Evolutionary conservation across 352 stramenopile genomes (phyloP), one percentile per base, ranked within the genome.

Genomic region (Thraustochytrium sp.): DNA sequence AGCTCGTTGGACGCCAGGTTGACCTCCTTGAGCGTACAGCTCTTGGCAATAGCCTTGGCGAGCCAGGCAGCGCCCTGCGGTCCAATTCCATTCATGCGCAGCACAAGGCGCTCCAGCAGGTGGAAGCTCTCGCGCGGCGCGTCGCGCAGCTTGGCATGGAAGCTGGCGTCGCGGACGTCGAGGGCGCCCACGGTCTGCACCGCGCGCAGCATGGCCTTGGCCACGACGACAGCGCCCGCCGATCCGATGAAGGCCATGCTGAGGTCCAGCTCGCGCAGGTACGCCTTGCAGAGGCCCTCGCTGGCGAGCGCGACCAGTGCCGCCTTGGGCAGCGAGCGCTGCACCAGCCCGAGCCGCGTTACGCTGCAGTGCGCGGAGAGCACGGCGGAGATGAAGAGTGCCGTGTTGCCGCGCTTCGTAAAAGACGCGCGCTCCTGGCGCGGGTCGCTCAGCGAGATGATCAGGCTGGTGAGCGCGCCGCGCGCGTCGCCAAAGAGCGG

Each of bases 191-290:
- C 18, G 23, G 18, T 8, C 37, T 38, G 8, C 3, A 46, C 5
- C 11, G 68, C 68, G 31, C 31, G 31, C n/a, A 80, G 42, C 31
- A 80, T 42, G 29, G 68, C 68, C 42, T 63, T 68, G n/a, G 48
- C 42, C 34, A 80, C 9, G 8, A 48, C 26, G 8, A 51, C 53
- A 13, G 68, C 68, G 29, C 68, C 68, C 34, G 11, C 21, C 8
- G 34, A 55, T 1, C 68, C 68, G 26, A 80, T 80, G 31, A 80
- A 80, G 46, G 68, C 68, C 68, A 80, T 80, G 53, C 68, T 80
- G 3, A 80, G 34, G 29, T 80, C 46, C n/a, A 80, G 44, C 13
- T 51, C 68, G 23, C 48, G 48, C 23, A 80, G 31, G 21, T 48
- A 72, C 34, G 48, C 48, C 31, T 61, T 80, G 51, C 18, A 37